A percentile compares a stretch with the other conserved stretches of the same genome.
phyloP scores from a whole-genome alignment of 2,329 filamentous ascomycete genomes.

The Thielaviopsis musarum region DNA sequence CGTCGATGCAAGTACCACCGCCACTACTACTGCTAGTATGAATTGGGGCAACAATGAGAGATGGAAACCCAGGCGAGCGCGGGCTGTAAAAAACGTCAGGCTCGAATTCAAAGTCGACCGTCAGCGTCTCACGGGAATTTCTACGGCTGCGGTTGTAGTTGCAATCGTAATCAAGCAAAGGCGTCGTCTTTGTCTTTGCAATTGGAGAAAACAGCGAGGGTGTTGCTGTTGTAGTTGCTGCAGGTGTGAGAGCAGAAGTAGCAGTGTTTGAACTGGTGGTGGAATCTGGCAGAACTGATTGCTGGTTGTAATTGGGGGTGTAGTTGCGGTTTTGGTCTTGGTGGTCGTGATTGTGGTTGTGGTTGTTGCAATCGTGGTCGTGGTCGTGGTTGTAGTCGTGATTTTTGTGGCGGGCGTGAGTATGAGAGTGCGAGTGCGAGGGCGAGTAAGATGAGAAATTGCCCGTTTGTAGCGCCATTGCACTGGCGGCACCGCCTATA shows the following conservation, averaged over 20 bases:
- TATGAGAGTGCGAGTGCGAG: neutral
- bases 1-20: neutral
- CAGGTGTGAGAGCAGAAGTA: neutral
- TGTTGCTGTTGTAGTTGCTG: neutral
- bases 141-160: neutral
- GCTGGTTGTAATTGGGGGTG: neutral
- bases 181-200: neutral
- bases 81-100: slow-evolving; percentile 1
- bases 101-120: slow-evolving; percentile 3
- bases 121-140: slow-evolving; percentile 4
- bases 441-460: neutral
- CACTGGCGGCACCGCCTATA: neutral
- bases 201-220: neutral
- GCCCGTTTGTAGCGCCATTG: neutral
- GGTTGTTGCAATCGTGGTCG: neutral
- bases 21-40: neutral
- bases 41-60: neutral
- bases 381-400: neutral
- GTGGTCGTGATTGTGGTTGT: neutral
- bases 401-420: neutral
- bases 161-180: neutral
- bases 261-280: neutral
- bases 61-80: neutral
- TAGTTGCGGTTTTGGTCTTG: neutral
- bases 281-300: neutral